A percentile compares a stretch with the other conserved stretches of the same genome.
Conservation (phyloP, 495 filamentous ascomycete species). For the Aspergillus bertholletiae region DNA sequence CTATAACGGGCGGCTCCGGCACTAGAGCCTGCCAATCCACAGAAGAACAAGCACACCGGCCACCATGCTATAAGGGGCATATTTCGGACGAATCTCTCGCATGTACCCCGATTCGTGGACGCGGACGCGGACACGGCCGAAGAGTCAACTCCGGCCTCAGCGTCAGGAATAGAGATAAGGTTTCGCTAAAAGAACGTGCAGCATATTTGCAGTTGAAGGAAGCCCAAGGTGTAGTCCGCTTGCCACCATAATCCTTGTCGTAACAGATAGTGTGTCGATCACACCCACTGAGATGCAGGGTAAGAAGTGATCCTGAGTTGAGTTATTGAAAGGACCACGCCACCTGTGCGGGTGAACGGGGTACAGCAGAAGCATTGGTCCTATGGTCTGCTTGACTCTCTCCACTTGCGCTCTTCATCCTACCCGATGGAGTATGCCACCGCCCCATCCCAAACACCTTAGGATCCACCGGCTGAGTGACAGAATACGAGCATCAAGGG, state of each 20-base stretch:
- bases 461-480: background rate
- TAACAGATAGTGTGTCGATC: background rate
- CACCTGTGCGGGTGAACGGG: background rate
- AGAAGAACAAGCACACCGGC: too few species aligned
- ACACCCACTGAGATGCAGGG: background rate
- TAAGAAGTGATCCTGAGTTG: background rate
- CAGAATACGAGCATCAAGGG: background rate
- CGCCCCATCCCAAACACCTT: background rate
- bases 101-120: too few species aligned
- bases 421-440: background rate
- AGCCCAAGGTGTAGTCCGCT: background rate
- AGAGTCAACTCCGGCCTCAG: too few species aligned
- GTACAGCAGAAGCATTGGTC: background rate
- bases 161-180: too few species aligned
- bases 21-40: too few species aligned
- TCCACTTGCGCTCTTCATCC: background rate
- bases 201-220: too few species aligned
- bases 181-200: background rate
- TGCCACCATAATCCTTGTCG: background rate
- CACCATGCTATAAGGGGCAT: too few species aligned
- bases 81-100: too few species aligned
- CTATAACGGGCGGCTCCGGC: too few species aligned
- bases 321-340: background rate
- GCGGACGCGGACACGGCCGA: too few species aligned
- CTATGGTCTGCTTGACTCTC: background rate